A percentile compares a stretch with the other conserved stretches of the same genome.
Conservation (phyloP, 2,329 filamentous ascomycete genomes). For the Phaeosphaeriaceae sp. region DNA sequence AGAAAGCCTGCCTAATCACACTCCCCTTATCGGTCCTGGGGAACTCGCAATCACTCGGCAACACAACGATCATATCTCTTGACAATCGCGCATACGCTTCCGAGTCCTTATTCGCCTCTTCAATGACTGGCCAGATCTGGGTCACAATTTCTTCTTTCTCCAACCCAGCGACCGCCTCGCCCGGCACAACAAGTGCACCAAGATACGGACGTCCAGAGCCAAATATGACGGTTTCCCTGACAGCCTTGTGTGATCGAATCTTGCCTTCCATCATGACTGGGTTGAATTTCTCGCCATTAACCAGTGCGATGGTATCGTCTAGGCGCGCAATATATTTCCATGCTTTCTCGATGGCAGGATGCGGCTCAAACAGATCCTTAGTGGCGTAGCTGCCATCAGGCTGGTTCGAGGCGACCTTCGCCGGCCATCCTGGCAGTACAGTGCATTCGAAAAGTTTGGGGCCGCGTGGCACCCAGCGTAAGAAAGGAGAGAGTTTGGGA, state of each 20-base stretch:
- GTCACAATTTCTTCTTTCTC: slow-evolving; percentile 57
- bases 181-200: slow-evolving; percentile 63
- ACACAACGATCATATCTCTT: slow-evolving; percentile 60
- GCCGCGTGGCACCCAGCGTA: slow-evolving; percentile 50
- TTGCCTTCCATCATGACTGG: slow-evolving; percentile 61
- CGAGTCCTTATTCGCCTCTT: slow-evolving; percentile 60
- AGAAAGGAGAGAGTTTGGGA: slow-evolving; percentile 51
- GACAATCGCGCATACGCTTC: slow-evolving; percentile 62
- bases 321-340: slow-evolving; percentile 58
- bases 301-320: slow-evolving; percentile 57
- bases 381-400: slow-evolving; percentile 30
- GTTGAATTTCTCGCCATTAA: slow-evolving; percentile 60
- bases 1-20: slow-evolving; percentile 62
- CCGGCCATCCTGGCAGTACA: slow-evolving; percentile 46
- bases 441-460: slow-evolving; percentile 52
- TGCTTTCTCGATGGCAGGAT: slow-evolving; percentile 52
- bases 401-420: slow-evolving; percentile 36
- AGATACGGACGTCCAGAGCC: slow-evolving; percentile 62
- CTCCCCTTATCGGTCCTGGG: slow-evolving; percentile 66
- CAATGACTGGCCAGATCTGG: slow-evolving; percentile 58
- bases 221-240: slow-evolving; percentile 66
- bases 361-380: slow-evolving; percentile 56
- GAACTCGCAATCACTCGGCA: slow-evolving; percentile 57
- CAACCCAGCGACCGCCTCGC: slow-evolving; percentile 51
- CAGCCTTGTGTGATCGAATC: slow-evolving; percentile 60